Base-by-base conservation (phyloP, 306 rosid species). In the Vachellia collinsii region DNA sequence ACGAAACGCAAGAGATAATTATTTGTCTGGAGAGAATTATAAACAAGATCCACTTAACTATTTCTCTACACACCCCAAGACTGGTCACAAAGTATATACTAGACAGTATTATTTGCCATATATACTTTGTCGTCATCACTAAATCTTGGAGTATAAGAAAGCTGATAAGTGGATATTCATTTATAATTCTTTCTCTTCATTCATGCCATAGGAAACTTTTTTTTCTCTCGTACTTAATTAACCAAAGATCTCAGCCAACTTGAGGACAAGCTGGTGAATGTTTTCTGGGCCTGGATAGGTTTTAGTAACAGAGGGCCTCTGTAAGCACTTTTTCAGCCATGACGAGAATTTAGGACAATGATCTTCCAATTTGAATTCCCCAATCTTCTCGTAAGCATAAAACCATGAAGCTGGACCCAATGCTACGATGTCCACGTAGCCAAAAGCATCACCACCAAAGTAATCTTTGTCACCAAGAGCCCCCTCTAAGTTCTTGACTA, bases 371-470 rank as follows among this genome's bases (percentile, higher is more conserved):
- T 86, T 91, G 80, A 89, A 93, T n/a, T 34, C 85, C 0, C 97
- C 97, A 46, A 83, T 65, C 48, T 34, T 87, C 82, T 93, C 93
- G 77, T 62, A 93, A 8, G 97, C 87, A 13, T 61, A 54, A 68
- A 93, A 91, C 94, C 94, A 91, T 48, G 91, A 79, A 6, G 91
- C 85, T 10, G 83, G 66, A 38, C 80, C 58, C 17, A 93, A 84
- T 7, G 87, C 86, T 11, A 89, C 64, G 69, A 91, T 77, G 81
- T 93, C 97, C 8, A 88, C 81, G 54, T 59, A 88, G 3, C 96
- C 96, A 70, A 91, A 93, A 8, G 72, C 42, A 54, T 88, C 85
- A 4, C 94, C 95, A n/a, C 86, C 86, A 41, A 87, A 93, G 84
- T 79, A 93, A 37, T 78, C 72, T 36, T 87, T 89, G 39, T 85